A percentile compares a stretch with the other conserved stretches of the same genome.
Evolutionary conservation across 768 basidiomycete genomes (phyloP).

Genomic region (Postia placenta): DNA sequence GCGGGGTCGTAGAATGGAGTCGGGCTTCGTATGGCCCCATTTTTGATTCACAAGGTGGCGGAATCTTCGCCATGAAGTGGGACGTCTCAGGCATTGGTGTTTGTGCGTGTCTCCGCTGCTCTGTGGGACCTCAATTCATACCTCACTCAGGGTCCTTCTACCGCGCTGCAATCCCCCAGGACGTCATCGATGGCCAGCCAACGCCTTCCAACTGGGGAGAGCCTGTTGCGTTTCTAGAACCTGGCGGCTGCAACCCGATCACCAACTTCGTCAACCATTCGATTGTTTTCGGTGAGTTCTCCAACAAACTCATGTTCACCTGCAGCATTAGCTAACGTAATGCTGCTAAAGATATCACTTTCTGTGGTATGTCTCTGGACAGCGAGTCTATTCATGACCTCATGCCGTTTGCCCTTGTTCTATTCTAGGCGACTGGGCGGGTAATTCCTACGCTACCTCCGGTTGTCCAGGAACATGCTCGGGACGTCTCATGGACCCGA

Average conservation of each 20-base stretch:
- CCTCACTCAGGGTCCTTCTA: slow-evolving; percentile 67
- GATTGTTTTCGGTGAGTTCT: slow-evolving; percentile 62
- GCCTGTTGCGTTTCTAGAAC: slow-evolving; percentile 56
- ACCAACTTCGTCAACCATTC: slow-evolving; percentile 63
- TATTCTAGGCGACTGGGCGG: slow-evolving; percentile 71
- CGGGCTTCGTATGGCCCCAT: slow-evolving; percentile 76
- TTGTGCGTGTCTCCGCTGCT: slow-evolving; percentile 56
- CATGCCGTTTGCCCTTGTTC: slow-evolving; percentile 7
- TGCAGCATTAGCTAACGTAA: slow-evolving; percentile 12
- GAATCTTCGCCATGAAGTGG: slow-evolving; percentile 89
- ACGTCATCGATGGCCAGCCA: slow-evolving; percentile 56
- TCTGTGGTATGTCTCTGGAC: slow-evolving; percentile 48
- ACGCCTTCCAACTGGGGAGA: slow-evolving; percentile 62
- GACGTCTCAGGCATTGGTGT: slow-evolving; percentile 69
- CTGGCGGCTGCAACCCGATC: slow-evolving; percentile 49
- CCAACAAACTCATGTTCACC: neutral
- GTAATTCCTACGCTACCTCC: slow-evolving; percentile 69
- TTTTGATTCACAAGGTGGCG: slow-evolving; percentile 76
- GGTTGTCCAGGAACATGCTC: slow-evolving; percentile 73
- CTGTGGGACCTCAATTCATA: no score
- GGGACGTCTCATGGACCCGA: slow-evolving; percentile 55
- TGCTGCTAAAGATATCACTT: slow-evolving; percentile 59
- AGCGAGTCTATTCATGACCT: neutral
- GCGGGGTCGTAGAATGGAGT: slow-evolving; percentile 75
- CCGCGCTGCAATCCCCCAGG: slow-evolving; percentile 65